Evolutionary conservation across 2,329 filamentous ascomycete genomes (phyloP), one percentile per base, ranked within the genome.

Genomic region (Aspergillus sergii): DNA sequence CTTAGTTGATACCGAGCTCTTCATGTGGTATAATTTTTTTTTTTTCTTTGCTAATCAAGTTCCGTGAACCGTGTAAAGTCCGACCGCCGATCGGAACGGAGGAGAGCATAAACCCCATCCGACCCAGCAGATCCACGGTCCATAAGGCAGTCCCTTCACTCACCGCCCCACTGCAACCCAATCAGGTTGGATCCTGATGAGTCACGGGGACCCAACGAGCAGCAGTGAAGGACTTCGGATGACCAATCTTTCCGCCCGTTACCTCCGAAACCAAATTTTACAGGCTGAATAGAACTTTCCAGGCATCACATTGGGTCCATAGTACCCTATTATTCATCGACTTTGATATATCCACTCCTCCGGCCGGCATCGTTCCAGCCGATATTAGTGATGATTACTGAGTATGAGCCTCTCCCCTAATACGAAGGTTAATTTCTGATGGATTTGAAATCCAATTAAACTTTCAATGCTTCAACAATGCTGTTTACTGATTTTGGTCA

Each of bases 231-330:
- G 16, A 9, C 21, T 19, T 62, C 67, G 66, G 64, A 67, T 68
- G 66, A 68, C 68, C 65, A 63, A 66, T 67, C 63, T 62, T 65
- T 67, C 65, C 68, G 65, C 62, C 64, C 64, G 64, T 60, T 64
- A 59, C 57, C 56, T 66, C 61, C 57, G 61, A 30, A 21, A 16
- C 19, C 14, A 28, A 39, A 39, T 30, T n/a, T 41, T 36, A 26
- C 26, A 26, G 36, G n/a, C 26, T 50, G 23, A 14, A 34, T 65
- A 30, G 61, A 65, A 65, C 34, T 54, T 65, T 63, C 63, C 63
- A 63, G 57, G 57, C 30, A 55, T 55, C n/a, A 39, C 4, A 21
- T 23, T 55, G 32, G 21, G 26, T 55, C 21, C 21, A 21, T 36
- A 16, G 1, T 32, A 10, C 21, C 12, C 26, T 19, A 51, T 59